Evolutionary conservation across 2,329 filamentous ascomycete genomes (phyloP).

Genomic region (Fusarium graminum): DNA sequence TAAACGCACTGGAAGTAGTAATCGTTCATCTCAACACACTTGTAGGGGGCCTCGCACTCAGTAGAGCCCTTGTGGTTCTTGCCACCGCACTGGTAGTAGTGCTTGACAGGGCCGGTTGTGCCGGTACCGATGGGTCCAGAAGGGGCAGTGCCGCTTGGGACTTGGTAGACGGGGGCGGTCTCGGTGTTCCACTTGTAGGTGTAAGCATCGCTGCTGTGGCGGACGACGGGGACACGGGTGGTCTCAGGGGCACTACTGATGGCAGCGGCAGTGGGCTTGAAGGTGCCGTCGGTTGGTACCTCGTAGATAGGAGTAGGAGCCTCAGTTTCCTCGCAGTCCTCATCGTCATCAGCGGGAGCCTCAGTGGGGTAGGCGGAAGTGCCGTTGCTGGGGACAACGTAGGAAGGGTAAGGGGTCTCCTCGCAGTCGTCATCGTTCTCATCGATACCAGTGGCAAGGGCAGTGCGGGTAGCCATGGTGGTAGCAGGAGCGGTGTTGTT

Average conservation of each 20-base stretch:
- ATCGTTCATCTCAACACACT: constrained; percentile 37
- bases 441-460: constrained; percentile 29
- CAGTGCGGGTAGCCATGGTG: constrained; percentile 35
- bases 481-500: constrained; percentile 37
- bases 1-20: constrained; percentile 44
- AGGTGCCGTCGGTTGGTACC: constrained; percentile 13
- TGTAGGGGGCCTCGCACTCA: constrained; percentile 40
- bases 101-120: constrained; percentile 18
- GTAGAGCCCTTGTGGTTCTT: constrained; percentile 39
- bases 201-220: constrained; percentile 39
- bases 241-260: constrained; percentile 1
- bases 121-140: constrained; percentile 31
- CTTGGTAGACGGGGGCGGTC: constrained; percentile 16
- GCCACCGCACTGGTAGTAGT: constrained; percentile 45
- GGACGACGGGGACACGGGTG: constrained; percentile 39
- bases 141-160: constrained; percentile 31
- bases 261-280: constrained; percentile 11
- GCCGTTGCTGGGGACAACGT: constrained; percentile 35
- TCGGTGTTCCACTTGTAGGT: constrained; percentile 42
- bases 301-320: constrained; percentile 16
- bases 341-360: background rate
- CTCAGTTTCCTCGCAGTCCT: constrained; percentile 19
- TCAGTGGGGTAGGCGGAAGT: constrained; percentile 20
- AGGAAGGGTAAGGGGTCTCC: constrained; percentile 32
- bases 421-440: constrained; percentile 38